Percentiles rank a stretch among this genome's conserved stretches.
These are phyloP conservation scores for Pisolithus thermaeus DNA, from an alignment of 1,284 basidiomycete genomes.

Conservation along the genomic window DNA sequence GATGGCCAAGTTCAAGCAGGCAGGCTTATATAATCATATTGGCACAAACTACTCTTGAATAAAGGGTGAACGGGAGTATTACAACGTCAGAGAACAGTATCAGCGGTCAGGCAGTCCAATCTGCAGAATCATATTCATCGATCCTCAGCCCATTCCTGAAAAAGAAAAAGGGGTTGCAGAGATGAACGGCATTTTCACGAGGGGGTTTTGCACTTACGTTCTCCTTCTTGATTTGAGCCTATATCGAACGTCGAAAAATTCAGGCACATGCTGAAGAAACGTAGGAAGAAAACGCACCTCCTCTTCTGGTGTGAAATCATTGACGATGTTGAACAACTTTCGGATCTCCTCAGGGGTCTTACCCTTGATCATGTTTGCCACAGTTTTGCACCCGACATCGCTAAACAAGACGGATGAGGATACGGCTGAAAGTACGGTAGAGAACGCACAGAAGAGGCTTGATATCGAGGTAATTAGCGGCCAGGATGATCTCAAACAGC, in stretches of 20 bases:
- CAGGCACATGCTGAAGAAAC: slow-evolving; percentile 5
- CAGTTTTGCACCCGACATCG: slow-evolving; percentile 99
- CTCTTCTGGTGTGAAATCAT: slow-evolving; percentile 99
- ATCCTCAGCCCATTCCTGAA: slow-evolving; percentile 85
- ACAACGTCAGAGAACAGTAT: slow-evolving; percentile 5
- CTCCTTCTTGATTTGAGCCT: slow-evolving; percentile 99
- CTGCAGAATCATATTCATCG: slow-evolving; percentile 43
- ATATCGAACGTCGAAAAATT: slow-evolving; percentile 10
- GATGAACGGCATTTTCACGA: slow-evolving; percentile 1
- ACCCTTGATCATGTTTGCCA: slow-evolving; percentile 99
- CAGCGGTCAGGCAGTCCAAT: slow-evolving; percentile 17
- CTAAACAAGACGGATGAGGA: slow-evolving; percentile 36
- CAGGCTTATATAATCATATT: slow-evolving; percentile 23
- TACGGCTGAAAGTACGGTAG: not conserved
- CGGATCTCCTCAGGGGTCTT: slow-evolving; percentile 96
- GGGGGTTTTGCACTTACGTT: slow-evolving; percentile 59
- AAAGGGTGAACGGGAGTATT: not conserved
- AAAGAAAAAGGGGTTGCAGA: slow-evolving; percentile 10
- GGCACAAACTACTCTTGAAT: not conserved
- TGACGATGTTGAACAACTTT: slow-evolving; percentile 95
- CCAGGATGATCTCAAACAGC: slow-evolving; percentile 99
- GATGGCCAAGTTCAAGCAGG: not conserved
- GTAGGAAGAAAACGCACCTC: slow-evolving; percentile 54
- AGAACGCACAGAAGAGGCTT: slow-evolving; percentile 87
- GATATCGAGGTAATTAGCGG: slow-evolving; percentile 99